These are phyloP conservation scores for Rhizoclosmatium globosum DNA, from an alignment of 192 early-diverging fungal genomes.

Conservation along the genomic window DNA sequence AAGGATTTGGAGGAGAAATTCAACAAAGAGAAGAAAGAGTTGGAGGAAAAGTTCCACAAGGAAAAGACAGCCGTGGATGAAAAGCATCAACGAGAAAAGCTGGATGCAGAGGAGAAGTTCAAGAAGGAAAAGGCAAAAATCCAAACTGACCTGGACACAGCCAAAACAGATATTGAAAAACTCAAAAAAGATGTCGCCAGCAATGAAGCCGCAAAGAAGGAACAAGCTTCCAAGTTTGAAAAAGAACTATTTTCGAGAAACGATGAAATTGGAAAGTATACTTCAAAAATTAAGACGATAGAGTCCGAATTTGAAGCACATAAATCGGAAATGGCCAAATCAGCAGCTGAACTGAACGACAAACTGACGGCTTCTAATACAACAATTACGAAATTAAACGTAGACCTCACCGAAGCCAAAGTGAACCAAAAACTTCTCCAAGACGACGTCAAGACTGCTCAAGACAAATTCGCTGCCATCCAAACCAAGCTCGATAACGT, in stretches of 20 bases:
- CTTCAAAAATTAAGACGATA: conserved; percentile 40
- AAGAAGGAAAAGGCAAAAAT: conserved; percentile 52
- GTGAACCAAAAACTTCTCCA: conserved; percentile 16
- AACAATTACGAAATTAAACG: conserved; percentile 25
- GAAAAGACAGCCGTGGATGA: conserved; percentile 42
- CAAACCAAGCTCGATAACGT: conserved; percentile 44
- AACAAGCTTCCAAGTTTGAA: conserved; percentile 52
- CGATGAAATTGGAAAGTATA: conserved; percentile 49
- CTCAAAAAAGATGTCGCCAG: conserved; percentile 50
- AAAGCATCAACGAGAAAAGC: conserved; percentile 44
- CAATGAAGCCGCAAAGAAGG: conserved; percentile 32
- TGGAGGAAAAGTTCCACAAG: conserved; percentile 50
- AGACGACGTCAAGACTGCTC: conserved; percentile 37
- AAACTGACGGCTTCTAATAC: conserved; percentile 24
- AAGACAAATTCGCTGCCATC: conserved; percentile 36
- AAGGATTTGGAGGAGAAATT: conserved; percentile 31
- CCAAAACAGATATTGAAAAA: conserved; percentile 57
- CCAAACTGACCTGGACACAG: conserved; percentile 42
- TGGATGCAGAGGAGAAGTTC: conserved; percentile 52
- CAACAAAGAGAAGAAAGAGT: conserved; percentile 37
- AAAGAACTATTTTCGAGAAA: conserved; percentile 49
- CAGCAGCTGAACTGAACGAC: conserved; percentile 33
- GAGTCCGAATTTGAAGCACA: conserved; percentile 41
- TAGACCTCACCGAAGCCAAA: conserved; percentile 25
- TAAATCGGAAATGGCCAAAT: conserved; percentile 45